Conservation (phyloP, 495 filamentous ascomycete species). For the Geoglossum glabrum region DNA sequence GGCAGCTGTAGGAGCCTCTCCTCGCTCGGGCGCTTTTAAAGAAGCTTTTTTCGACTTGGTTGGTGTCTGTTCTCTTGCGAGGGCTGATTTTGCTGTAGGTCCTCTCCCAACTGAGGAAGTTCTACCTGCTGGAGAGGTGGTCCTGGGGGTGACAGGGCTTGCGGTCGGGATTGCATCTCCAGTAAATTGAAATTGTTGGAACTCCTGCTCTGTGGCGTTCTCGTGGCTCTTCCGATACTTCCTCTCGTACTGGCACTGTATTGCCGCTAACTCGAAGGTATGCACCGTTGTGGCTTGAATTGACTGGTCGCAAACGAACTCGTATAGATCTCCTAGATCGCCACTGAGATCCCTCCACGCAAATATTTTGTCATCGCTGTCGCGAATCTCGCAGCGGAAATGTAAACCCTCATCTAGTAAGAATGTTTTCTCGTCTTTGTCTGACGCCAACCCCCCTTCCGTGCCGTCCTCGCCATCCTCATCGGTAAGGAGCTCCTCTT, state of each 20-base stretch:
- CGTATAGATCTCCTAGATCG: constrained; percentile 80
- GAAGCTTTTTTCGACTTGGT: background rate
- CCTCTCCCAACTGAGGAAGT: constrained; percentile 8
- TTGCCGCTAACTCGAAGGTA: constrained; percentile 64
- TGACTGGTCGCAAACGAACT: constrained; percentile 77
- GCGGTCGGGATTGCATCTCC: constrained; percentile 65
- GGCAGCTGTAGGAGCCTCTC: constrained; percentile 23
- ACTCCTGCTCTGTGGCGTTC: constrained; percentile 61
- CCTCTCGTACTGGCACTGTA: constrained; percentile 92
- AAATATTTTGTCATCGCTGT: constrained; percentile 59
- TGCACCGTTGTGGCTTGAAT: constrained; percentile 49
- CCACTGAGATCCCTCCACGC: constrained; percentile 92
- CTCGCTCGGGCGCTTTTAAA: constrained; percentile 6
- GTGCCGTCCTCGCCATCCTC: constrained; percentile 61
- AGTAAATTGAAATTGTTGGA: constrained; percentile 61
- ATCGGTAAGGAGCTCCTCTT: constrained; percentile 70
- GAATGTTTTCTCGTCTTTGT: constrained; percentile 94
- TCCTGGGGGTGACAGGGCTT: constrained; percentile 33
- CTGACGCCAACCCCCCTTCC: constrained; percentile 37
- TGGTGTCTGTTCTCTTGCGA: constrained; percentile 13
- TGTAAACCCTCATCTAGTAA: constrained; percentile 79
- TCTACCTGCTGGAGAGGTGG: background rate
- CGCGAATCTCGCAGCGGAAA: constrained; percentile 63
- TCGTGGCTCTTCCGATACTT: constrained; percentile 65
- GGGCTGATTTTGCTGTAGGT: constrained; percentile 16